Base-by-base conservation (phyloP, 148 eudicot species). In the Camellia granthamiana region DNA sequence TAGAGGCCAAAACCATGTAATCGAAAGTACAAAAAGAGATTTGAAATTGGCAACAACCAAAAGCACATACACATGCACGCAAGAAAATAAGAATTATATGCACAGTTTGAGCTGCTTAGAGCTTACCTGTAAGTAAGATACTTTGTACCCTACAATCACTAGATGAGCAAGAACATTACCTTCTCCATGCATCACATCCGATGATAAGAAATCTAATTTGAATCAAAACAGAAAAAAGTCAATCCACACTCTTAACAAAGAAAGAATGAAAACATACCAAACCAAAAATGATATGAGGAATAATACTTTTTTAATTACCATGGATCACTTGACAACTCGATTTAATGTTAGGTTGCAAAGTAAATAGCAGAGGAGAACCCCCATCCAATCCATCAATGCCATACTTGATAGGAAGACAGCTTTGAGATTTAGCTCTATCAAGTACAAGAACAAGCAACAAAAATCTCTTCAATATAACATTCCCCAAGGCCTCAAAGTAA, bases 361-460 rank as follows among this genome's bases (percentile, higher is more conserved):
- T 90, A 86, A 96, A 96, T 70, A 96, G 79, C 79, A 91, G 77
- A 77, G 99, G 99, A 84, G 99, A 96, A 72, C 99, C 99, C 15
- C 99, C 98, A 89, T 96, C 98, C 65, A 92, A 51, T 82, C 98
- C 99, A 92, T 96, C 99, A 79, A 96, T 91, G 62, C 99, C 99
- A 83, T 92, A 91, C 77, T 90, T 90, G 76, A 91, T 84, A 77
- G 98, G 98, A 84, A 96, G 88, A 80, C 91, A 87, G 75, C 93
- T 87, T 67, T 91, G 93, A 80, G 80, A 80, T 88, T 96, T 96
- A 61, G 91, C 92, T 89, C 90, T 88, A 78, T 96, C 99, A 80
- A 96, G 93, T 85, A 93, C 82, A 38, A 96, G 90, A 79, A 87
- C 98, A 76, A 96, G 97, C 86, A 96, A 82, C 81, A 96, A 78